Evolutionary conservation across 306 rosid genomes (phyloP), one percentile per base, ranked within the genome.

Genomic region (Cicer bijugum): DNA sequence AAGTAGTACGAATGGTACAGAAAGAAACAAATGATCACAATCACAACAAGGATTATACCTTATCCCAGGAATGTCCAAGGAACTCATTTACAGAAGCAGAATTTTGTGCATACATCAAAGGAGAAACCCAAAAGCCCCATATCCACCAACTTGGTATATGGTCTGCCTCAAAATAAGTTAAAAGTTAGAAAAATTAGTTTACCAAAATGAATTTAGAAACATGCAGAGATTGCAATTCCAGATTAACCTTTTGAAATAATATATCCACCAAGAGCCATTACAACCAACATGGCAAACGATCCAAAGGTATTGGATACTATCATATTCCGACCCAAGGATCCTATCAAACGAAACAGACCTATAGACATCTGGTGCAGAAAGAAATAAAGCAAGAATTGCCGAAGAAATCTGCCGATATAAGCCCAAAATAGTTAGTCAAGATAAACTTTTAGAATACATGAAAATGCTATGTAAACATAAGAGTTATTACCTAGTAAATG

Each of bases 61-160:
- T 91, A 70, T 86, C 84, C 99, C 99, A 95, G 72, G 97, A 86
- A 81, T 95, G 99, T 67, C 99, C 99, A 59, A 81, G 97, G 82
- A 95, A 95, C 84, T 95, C 99, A 81, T 95, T 91, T 44, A 86
- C 96, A 75, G 99, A 88, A 66, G 93, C 99, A 60, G 97, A 86
- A 83, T 87, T 88, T 81, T 95, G 99, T 51, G 93, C 93, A 83
- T 91, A 95, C 97, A 90, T 92, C 90, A 95, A 89, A 72, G 99
- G 99, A 76, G 99, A 95, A 85, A 92, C 50, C 97, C 97, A 95
- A 86, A 84, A 95, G 70, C 99, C 99, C 99, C 99, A 95, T 66
- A 95, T 84, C 99, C 99, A 95, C 99, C 99, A 95, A 50, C 45
- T 85, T 14, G 99, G 97, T 63, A 95, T 83, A 44, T 40, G 86